A percentile compares a stretch with the other conserved stretches of the same genome.
Conservation (phyloP, 176 grass and related monocot genomes). For the Echinochloa phyllopogon region DNA sequence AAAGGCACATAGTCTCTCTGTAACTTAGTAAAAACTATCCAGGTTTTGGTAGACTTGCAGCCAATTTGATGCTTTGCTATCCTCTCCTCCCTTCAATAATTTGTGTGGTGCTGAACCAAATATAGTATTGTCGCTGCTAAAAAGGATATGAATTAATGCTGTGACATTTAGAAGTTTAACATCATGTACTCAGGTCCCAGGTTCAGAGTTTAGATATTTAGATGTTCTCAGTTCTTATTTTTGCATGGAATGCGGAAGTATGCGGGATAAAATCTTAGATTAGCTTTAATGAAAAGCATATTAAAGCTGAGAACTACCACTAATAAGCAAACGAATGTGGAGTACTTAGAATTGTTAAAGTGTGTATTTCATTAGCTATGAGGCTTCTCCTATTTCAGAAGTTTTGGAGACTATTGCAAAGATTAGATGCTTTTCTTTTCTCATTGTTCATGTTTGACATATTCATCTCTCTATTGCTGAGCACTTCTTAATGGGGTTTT, state of each 20-base stretch:
- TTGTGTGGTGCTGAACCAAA: background rate
- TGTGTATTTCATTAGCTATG: slow-evolving; percentile 21
- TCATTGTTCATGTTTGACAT: background rate
- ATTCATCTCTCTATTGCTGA: background rate
- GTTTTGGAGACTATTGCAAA: background rate
- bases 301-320: slow-evolving; percentile 8
- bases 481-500: background rate
- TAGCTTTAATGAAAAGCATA: background rate
- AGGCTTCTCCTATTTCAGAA: background rate
- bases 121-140: background rate
- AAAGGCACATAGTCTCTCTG: background rate
- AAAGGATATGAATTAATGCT: background rate
- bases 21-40: background rate
- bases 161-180: background rate
- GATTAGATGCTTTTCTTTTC: slow-evolving; percentile 16
- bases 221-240: background rate
- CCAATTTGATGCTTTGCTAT: background rate
- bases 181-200: background rate
- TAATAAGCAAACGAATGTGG: background rate
- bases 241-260: background rate
- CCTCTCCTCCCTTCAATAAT: background rate
- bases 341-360: slow-evolving; percentile 11
- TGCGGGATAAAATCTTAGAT: slow-evolving; percentile 23
- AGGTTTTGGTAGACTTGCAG: background rate
- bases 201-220: slow-evolving; percentile 24